Base-by-base conservation (phyloP, 805 yeast genomes). In the Zygoascus biomembranicola region DNA sequence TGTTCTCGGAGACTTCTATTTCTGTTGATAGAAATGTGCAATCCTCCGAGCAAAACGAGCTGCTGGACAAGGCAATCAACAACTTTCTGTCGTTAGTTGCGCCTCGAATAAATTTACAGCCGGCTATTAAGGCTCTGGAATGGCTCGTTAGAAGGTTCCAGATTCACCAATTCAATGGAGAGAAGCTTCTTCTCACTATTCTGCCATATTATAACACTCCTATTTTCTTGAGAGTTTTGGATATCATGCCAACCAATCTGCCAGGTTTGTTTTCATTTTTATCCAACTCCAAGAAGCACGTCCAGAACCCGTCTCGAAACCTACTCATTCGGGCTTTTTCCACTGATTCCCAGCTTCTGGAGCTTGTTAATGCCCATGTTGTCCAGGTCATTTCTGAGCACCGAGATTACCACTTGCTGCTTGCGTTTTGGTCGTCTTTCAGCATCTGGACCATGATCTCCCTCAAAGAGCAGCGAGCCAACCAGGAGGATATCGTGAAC, bases 91-190 rank as follows among this genome's bases (percentile, higher is more conserved):
- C 84, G 55, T 73, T 92, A 59, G 74, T 83, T 9, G 83, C 95
- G 2, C 88, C 95, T 1, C 83, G 82, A 67, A 81, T 92, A 78
- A 78, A 81, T 58, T 70, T 90, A 51, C 77, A 82, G 20, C 87
- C 95, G 23, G 78, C 97, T 2, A 63, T 88, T 49, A 83, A 84
- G 61, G 92, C 97, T 5, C 75, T 89, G 11, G 99, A 94, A 73
- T 94, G 99, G 99, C 80, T 90, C 23, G 84, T 94, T 18, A 84
- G 99, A 72, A 79, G 98, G 61, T 73, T 94, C 83, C 73, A 89
- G 42, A 81, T 89, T 59, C 90, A 94, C 66, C 75, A 87, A 49
- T 84, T 85, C 63, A 89, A 87, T 63, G 72, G 90, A 0, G 98
- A 92, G 67, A 66, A 74, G 52, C 65, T 94, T 32, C 65, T 94